Percentiles rank a stretch among this genome's conserved stretches.
Evolutionary conservation across 2,329 filamentous ascomycete genomes (phyloP).

Genomic region (Boeremia exigua): DNA sequence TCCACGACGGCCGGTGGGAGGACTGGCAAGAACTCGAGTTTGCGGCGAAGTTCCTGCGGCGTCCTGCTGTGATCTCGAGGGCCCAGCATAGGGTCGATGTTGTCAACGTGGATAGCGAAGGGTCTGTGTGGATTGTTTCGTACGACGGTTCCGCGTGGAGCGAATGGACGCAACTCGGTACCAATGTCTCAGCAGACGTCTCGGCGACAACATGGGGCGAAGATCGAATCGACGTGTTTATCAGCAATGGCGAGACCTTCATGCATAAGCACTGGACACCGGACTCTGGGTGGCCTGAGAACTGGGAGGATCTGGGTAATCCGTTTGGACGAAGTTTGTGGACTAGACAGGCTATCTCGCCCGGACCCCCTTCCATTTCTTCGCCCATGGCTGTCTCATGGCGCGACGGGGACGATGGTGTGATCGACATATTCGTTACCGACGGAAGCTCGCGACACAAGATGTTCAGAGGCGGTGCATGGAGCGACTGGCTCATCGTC

Average conservation of each 20-base stretch:
- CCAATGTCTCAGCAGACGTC: constrained; percentile 6
- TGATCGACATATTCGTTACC: constrained; percentile 15
- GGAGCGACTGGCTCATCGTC: constrained; percentile 14
- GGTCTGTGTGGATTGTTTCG: constrained; percentile 9
- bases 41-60: not conserved
- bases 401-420: not conserved
- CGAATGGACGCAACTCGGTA: constrained; percentile 10
- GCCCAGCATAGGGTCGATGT: constrained; percentile 6
- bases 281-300: not conserved
- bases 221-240: constrained; percentile 19
- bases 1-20: constrained; percentile 8
- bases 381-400: constrained; percentile 6
- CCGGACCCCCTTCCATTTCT: too few species aligned
- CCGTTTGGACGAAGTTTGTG: not conserved
- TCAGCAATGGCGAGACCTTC: not conserved
- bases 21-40: constrained; percentile 16
- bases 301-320: constrained; percentile 5
- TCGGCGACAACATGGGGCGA: constrained; percentile 15
- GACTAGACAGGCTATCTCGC: too few species aligned
- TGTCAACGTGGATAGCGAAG: constrained; percentile 8
- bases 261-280: constrained; percentile 5
- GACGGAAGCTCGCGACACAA: constrained; percentile 1
- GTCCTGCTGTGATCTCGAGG: constrained; percentile 10
- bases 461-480: constrained; percentile 9
- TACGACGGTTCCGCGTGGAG: constrained; percentile 13